Evolutionary conservation across 805 yeast genomes (phyloP), one percentile per base, ranked within the genome.

Genomic region (Saturnispora zaruensis): DNA sequence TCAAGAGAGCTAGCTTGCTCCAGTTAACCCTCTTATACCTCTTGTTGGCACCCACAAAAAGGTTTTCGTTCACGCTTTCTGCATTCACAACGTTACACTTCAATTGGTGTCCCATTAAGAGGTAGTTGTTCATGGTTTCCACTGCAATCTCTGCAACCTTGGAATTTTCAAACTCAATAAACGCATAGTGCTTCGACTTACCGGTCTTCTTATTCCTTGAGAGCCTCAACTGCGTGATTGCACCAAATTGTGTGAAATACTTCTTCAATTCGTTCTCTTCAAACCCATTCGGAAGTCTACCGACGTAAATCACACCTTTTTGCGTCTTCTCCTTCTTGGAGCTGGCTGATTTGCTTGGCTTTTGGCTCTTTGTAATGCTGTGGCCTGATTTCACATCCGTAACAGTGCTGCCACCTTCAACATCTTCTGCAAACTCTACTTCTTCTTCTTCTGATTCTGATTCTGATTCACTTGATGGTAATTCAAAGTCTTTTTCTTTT

Each of bases 41-140:
- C 43, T 64, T 65, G 61, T 78, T 74, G 33, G 80, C 71, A 37
- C 84, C 82, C 21, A 66, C 70, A 67, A 82, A 85, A 55, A 85
- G 68, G 55, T 78, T 74, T 58, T 77, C 73, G 58, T 79, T 76
- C 9, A 78, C 74, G 44, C 76, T 65, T 51, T 77, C 78, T 52
- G 77, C 71, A 34, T 85, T 90, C 44, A 78, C 60, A 16, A 77
- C 62, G 23, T 72, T 67, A 53, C 74, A 74, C 67, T 86, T 83
- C 58, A 93, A 71, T 54, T 90, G 77, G 66, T 91, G 97, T 6
- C 95, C 95, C 70, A 87, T 82, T 42, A 93, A 64, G 54, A 93
- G 75, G 61, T 93, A 93, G 69, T 93, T 93, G 68, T 93, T 83
- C 99, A 93, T 93, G 43, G 97, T 82, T 57, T 93, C 98, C 53